Conservation (phyloP, 257 asterid genomes). For the Voacanga thouarsii region DNA sequence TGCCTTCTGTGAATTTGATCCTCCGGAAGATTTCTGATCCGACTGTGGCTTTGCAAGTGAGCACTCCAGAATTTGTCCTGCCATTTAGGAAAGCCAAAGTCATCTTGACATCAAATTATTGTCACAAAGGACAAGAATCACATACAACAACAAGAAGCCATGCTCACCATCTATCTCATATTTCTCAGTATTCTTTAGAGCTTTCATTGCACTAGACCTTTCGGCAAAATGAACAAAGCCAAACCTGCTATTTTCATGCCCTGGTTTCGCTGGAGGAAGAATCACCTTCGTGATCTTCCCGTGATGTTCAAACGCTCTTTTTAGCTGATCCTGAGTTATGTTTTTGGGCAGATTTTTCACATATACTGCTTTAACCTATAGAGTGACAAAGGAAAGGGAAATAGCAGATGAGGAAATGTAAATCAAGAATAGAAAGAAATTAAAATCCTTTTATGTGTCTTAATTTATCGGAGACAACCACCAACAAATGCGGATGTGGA, state of each 20-base stretch:
- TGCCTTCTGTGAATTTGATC: slow-evolving; percentile 53
- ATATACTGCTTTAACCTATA: slow-evolving; percentile 90
- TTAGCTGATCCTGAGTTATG: slow-evolving; percentile 78
- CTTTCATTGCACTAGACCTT: slow-evolving; percentile 87
- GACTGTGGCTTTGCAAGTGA: slow-evolving; percentile 98
- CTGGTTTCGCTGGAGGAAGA: slow-evolving; percentile 97
- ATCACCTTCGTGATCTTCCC: slow-evolving; percentile 85
- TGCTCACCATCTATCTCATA: slow-evolving; percentile 76
- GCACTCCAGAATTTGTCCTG: slow-evolving; percentile 92
- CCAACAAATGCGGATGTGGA: too few species aligned
- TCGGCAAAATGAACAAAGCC: slow-evolving; percentile 95
- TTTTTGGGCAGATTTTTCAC: slow-evolving; percentile 90
- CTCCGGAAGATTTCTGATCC: slow-evolving; percentile 68
- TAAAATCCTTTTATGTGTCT: background rate
- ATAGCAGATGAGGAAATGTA: background rate
- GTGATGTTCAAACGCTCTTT: slow-evolving; percentile 71
- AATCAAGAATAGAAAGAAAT: background rate
- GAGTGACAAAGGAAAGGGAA: slow-evolving; percentile 9
- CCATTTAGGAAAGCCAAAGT: slow-evolving; percentile 22
- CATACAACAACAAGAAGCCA: slow-evolving; percentile 12
- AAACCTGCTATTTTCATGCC: slow-evolving; percentile 88
- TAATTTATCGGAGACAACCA: background rate
- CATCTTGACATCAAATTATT: slow-evolving; percentile 17
- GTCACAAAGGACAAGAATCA: slow-evolving; percentile 11
- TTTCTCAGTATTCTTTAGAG: slow-evolving; percentile 85